A percentile compares a stretch with the other conserved stretches of the same genome.
phyloP scores from a whole-genome alignment of 1,139 yeast genomes.

The Yamadazyma triangularis region DNA sequence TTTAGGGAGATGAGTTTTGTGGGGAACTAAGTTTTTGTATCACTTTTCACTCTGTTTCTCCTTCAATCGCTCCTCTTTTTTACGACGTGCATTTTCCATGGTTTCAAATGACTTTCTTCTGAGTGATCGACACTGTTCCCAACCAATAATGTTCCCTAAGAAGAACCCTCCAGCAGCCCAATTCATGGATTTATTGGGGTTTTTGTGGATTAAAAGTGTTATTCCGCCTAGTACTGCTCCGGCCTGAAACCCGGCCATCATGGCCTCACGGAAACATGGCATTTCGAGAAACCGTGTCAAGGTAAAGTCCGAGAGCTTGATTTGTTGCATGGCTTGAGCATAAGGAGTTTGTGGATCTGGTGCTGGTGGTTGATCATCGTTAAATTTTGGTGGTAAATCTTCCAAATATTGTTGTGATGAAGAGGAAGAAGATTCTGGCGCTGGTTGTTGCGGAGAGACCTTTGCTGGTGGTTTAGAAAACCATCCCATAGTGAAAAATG shows the following conservation, averaged over 20 bases:
- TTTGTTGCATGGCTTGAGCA: constrained; percentile 26
- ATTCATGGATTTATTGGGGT: constrained; percentile 58
- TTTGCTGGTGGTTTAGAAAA: constrained; percentile 25
- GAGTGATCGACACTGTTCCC: constrained; percentile 87
- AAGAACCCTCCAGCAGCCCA: constrained; percentile 85
- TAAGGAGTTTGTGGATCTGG: constrained; percentile 13
- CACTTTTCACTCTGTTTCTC: constrained; percentile 25
- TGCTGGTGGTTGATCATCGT: constrained; percentile 24
- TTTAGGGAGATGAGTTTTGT: too few species aligned
- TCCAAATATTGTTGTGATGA: constrained; percentile 20
- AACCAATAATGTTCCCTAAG: constrained; percentile 76
- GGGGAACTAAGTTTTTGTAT: too few species aligned
- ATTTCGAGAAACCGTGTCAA: constrained; percentile 52
- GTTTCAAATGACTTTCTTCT: constrained; percentile 60
- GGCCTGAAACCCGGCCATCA: constrained; percentile 81
- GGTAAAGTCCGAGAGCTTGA: constrained; percentile 50
- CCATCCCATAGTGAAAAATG: constrained; percentile 28
- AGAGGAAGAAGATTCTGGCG: constrained; percentile 16
- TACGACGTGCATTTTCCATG: constrained; percentile 57
- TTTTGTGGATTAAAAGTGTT: constrained; percentile 64
- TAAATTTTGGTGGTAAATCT: constrained; percentile 46
- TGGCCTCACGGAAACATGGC: constrained; percentile 90
- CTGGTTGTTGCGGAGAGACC: constrained; percentile 20
- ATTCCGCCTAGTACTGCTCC: constrained; percentile 76
- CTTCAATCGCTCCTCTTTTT: constrained; percentile 34